phyloP scores from a whole-genome alignment of 176 grass and related monocot genomes.

The Avena eriantha region DNA sequence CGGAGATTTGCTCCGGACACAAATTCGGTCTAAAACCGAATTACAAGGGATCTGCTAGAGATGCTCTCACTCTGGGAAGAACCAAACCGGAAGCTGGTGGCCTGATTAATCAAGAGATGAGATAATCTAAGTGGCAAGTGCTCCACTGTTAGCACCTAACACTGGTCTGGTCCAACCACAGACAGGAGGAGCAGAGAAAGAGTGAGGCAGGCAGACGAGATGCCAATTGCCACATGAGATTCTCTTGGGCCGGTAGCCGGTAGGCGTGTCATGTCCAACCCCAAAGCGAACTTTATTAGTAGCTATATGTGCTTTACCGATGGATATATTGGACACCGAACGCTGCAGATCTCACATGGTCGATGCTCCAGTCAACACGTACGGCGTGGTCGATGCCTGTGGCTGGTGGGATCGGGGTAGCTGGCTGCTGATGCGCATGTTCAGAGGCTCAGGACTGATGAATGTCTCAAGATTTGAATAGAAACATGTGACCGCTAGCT shows the following conservation, averaged over 20 bases:
- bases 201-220: background rate
- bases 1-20: no score
- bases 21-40: no score
- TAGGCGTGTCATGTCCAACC: background rate
- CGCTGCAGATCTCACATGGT: slow-evolving; percentile 22
- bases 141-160: slow-evolving; percentile 13
- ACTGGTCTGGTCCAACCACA: slow-evolving; percentile 3
- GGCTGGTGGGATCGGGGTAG: background rate
- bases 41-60: no score
- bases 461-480: background rate
- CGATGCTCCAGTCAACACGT: background rate
- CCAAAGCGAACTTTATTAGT: slow-evolving; percentile 17
- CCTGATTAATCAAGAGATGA: background rate
- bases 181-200: slow-evolving; percentile 6
- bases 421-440: background rate
- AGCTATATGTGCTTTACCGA: slow-evolving; percentile 2
- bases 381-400: background rate
- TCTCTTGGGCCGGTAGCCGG: background rate
- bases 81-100: background rate
- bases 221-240: slow-evolving; percentile 10
- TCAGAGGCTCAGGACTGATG: background rate
- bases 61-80: background rate
- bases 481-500: no score
- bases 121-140: background rate
- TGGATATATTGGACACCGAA: background rate